phyloP scores from a whole-genome alignment of 306 rosid genomes.

The Mimosa pudica region DNA sequence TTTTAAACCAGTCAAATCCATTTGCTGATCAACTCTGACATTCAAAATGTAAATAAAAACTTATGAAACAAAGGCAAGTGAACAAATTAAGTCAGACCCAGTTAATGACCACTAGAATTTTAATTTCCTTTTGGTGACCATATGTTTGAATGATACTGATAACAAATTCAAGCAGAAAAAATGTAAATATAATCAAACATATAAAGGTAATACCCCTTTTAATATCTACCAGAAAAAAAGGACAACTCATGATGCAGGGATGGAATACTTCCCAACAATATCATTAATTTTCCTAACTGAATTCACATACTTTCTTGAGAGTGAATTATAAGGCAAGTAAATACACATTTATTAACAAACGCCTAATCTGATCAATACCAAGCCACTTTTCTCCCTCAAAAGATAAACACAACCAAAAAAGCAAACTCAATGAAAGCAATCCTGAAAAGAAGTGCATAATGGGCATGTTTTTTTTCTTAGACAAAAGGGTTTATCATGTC shows the following conservation, averaged over 20 bases:
- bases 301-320: neutral
- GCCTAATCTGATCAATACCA: neutral
- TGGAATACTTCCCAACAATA: neutral
- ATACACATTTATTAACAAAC: neutral
- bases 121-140: conserved; percentile 1
- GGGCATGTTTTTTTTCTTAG: neutral
- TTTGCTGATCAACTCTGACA: neutral
- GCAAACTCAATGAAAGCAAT: neutral
- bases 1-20: conserved; percentile 11
- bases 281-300: conserved; percentile 13
- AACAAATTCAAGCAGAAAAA: neutral
- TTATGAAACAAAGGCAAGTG: neutral
- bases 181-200: neutral
- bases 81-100: conserved; percentile 15
- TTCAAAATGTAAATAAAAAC: neutral
- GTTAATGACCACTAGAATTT: neutral
- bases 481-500: no score
- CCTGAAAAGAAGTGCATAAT: neutral
- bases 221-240: neutral
- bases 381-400: neutral
- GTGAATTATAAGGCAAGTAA: neutral
- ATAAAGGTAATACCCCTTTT: neutral
- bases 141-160: neutral
- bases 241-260: conserved; percentile 20
- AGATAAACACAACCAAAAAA: neutral